Conservation (phyloP, 2,329 filamentous ascomycete genomes). For the Sclerotinia nivalis region DNA sequence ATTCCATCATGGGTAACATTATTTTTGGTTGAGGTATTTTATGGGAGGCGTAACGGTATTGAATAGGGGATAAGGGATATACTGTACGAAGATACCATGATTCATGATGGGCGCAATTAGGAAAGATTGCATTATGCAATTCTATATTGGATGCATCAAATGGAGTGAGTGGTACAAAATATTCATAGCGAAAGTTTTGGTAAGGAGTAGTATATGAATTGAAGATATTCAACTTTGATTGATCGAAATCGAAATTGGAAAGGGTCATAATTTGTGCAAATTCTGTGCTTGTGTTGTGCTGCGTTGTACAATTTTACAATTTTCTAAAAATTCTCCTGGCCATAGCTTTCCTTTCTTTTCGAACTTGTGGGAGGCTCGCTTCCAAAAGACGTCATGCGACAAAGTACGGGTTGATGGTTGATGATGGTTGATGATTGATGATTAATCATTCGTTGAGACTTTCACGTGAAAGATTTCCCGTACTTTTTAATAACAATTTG, state of each 20-base stretch:
- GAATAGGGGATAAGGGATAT: conserved; percentile 11
- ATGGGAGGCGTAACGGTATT: conserved; percentile 22
- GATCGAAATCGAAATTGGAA: neutral
- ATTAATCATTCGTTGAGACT: neutral
- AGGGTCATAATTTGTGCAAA: neutral
- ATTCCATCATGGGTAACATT: neutral
- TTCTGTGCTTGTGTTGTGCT: no score
- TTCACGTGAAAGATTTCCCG: conserved; percentile 19
- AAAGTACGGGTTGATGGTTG: neutral
- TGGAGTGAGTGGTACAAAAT: neutral
- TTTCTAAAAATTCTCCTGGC: no score
- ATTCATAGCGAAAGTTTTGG: neutral
- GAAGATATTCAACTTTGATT: neutral
- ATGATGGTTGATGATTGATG: neutral
- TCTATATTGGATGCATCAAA: conserved; percentile 8
- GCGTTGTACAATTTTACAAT: no score
- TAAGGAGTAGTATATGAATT: neutral
- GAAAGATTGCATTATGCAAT: conserved; percentile 20
- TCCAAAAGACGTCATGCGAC: conserved; percentile 29
- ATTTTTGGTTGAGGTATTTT: neutral
- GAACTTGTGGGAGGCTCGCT: neutral
- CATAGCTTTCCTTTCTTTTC: neutral
- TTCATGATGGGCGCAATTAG: conserved; percentile 19
- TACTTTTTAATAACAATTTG: conserved; percentile 1
- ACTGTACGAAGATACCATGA: conserved; percentile 21